Evolutionary conservation across 768 basidiomycete genomes (phyloP).

Genomic region (Dioszegia aurantiaca): DNA sequence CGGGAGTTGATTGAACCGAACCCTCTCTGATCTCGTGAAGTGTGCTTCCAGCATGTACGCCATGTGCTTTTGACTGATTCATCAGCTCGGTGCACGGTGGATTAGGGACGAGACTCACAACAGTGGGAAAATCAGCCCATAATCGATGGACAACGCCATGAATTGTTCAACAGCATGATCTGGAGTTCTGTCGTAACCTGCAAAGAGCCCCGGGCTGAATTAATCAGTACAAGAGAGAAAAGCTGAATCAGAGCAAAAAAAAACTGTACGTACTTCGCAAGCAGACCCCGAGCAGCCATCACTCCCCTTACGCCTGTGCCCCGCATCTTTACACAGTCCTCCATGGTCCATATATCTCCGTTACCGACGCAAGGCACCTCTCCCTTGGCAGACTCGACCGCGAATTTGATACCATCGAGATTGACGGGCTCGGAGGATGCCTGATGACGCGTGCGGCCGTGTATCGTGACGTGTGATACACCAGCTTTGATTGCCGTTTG

Average conservation of each 20-base stretch:
- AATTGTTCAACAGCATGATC: conserved; percentile 53
- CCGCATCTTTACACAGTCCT: conserved; percentile 53
- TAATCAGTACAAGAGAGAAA: too few species aligned
- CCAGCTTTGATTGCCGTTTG: conserved; percentile 54
- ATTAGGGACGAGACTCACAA: conserved; percentile 39
- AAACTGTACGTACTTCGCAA: conserved; percentile 56
- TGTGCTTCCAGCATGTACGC: conserved; percentile 55
- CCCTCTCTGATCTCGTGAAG: conserved; percentile 49
- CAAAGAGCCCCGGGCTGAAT: conserved; percentile 52
- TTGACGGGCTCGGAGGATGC: conserved; percentile 55
- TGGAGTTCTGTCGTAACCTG: conserved; percentile 54
- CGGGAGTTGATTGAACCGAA: conserved; percentile 53
- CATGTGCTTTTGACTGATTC: conserved; percentile 53
- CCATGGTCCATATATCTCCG: conserved; percentile 55
- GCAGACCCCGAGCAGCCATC: conserved; percentile 57
- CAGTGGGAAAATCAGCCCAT: conserved; percentile 54
- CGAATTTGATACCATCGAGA: conserved; percentile 54
- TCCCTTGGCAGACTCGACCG: conserved; percentile 53
- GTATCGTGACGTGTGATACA: conserved; percentile 55
- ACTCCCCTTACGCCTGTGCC: conserved; percentile 55
- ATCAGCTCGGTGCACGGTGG: neutral
- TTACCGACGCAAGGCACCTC: conserved; percentile 56
- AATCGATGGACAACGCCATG: conserved; percentile 49
- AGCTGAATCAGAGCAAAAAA: too few species aligned
- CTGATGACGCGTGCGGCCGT: conserved; percentile 57